Evolutionary conservation across 2,329 filamentous ascomycete species (phyloP), one percentile per base, ranked within the genome.

Genomic region (Hymenotorrendiella dingleyae): DNA sequence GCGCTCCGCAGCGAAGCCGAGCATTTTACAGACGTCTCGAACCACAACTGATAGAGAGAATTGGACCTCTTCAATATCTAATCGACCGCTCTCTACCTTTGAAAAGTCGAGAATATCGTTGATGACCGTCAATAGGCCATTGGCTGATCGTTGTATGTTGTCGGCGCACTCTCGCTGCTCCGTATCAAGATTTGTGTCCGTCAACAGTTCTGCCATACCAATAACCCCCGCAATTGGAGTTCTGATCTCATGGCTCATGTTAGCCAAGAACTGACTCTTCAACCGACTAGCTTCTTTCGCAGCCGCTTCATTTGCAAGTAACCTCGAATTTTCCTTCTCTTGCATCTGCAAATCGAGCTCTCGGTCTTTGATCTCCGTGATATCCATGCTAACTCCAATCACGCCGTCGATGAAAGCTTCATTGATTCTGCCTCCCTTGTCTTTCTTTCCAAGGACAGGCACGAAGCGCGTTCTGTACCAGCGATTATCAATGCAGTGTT

Each of bases 41-140:
- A 90, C 76, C 10, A 88, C 78, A 1, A 86, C 71, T 0, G 80
- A 81, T 2, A 89, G 68, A 21, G 82, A 86, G 54, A 90, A 91
- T 48, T 87, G 84, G 0, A 89, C 84, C 54, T 89, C 83, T 62
- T 89, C 85, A 29, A 90, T 82, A 49, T 89, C 84, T 16, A 90
- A 65, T 6, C 82, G 72, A 3, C 86, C 85, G 7, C 82, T 86
- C 59, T 90, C 86, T 2, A 88, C 82, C 62, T 94, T 94, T 4
- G 86, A 93, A 60, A 94, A 90, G 63, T 94, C 88, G 2, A 94
- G 69, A 42, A 94, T 94, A 56, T 94, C 88, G 57, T 94, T 94
- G 63, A 94, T 94, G 29, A 94, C 84, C 0, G 86, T 91, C 16
- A 94, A 69, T 3, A 94, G 67, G 2, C 85, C 87, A 50, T 91